These are phyloP conservation scores for Xylaria sp. DNA, from an alignment of 2,329 filamentous ascomycete genomes.

Conservation along the genomic window DNA sequence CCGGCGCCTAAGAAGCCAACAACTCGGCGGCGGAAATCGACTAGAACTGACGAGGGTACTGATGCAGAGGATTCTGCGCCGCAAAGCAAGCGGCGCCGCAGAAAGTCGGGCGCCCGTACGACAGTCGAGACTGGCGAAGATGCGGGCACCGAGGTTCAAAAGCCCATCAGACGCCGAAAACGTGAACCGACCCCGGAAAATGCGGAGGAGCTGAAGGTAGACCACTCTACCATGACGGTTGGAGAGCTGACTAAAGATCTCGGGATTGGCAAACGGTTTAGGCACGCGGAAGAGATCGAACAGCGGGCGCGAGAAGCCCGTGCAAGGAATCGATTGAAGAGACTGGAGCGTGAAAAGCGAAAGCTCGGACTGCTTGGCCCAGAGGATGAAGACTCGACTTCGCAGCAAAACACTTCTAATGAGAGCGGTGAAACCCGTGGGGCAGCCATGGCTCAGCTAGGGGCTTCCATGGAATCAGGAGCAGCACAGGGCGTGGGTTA, in stretches of 20 bases:
- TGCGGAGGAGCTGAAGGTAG: constrained; percentile 71
- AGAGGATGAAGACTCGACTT: constrained; percentile 38
- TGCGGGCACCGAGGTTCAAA: constrained; percentile 39
- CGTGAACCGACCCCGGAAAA: constrained; percentile 71
- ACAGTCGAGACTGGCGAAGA: constrained; percentile 39
- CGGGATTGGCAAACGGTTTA: constrained; percentile 78
- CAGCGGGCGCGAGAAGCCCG: constrained; percentile 67
- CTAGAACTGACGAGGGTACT: constrained; percentile 31
- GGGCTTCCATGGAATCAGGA: constrained; percentile 44
- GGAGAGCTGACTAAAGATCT: constrained; percentile 76
- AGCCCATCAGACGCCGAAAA: constrained; percentile 48
- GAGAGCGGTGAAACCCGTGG: constrained; percentile 42
- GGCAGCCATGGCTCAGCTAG: constrained; percentile 37
- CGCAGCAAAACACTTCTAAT: constrained; percentile 38
- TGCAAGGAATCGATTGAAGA: constrained; percentile 54
- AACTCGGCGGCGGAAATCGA: constrained; percentile 45
- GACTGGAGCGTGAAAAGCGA: constrained; percentile 50
- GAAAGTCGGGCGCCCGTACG: constrained; percentile 36
- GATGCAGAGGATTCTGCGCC: constrained; percentile 41
- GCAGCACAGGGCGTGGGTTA: constrained; percentile 49
- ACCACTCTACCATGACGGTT: constrained; percentile 76
- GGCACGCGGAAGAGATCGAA: constrained; percentile 77
- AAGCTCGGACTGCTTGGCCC: constrained; percentile 46
- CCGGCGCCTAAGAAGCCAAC: constrained; percentile 42
- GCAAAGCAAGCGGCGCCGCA: constrained; percentile 50